Conservation (phyloP, 805 yeast species). For the Teunomyces atbi region DNA sequence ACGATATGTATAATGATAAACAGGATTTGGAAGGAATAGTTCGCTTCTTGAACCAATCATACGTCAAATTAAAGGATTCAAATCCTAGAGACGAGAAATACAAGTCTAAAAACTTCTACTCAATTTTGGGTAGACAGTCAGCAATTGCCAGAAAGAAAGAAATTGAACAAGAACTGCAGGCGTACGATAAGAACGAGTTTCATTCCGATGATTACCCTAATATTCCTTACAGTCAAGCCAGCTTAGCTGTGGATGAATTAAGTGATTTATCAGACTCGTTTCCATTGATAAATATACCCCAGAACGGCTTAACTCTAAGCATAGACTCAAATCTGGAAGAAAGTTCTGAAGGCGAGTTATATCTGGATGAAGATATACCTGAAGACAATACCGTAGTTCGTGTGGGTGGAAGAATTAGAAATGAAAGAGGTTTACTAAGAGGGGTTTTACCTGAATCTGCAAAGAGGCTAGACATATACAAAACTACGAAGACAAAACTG, state of each 20-base stretch:
- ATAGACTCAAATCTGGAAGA: neutral
- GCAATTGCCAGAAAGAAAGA: conserved; percentile 10
- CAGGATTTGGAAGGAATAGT: conserved; percentile 33
- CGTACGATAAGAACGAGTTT: neutral
- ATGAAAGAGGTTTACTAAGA: conserved; percentile 28
- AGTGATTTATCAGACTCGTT: neutral
- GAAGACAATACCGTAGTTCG: conserved; percentile 15
- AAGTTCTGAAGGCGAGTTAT: neutral
- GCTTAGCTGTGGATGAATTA: neutral
- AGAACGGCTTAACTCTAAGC: neutral
- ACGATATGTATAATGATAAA: conserved; percentile 36
- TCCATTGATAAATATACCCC: neutral
- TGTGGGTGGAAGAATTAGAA: conserved; percentile 18
- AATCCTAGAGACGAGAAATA: conserved; percentile 41
- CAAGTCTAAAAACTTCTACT: conserved; percentile 36
- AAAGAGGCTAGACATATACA: conserved; percentile 27
- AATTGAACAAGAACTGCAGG: conserved; percentile 7
- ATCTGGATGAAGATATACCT: conserved; percentile 7
- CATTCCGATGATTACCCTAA: neutral
- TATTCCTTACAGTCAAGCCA: neutral
- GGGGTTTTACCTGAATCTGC: conserved; percentile 44
- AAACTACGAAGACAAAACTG: conserved; percentile 9
- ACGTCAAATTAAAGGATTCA: conserved; percentile 26
- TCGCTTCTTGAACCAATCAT: conserved; percentile 34
- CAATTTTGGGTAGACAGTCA: conserved; percentile 29